phyloP scores from a whole-genome alignment of 164 flowering plant genomes.

The Dillenia turbinata region DNA sequence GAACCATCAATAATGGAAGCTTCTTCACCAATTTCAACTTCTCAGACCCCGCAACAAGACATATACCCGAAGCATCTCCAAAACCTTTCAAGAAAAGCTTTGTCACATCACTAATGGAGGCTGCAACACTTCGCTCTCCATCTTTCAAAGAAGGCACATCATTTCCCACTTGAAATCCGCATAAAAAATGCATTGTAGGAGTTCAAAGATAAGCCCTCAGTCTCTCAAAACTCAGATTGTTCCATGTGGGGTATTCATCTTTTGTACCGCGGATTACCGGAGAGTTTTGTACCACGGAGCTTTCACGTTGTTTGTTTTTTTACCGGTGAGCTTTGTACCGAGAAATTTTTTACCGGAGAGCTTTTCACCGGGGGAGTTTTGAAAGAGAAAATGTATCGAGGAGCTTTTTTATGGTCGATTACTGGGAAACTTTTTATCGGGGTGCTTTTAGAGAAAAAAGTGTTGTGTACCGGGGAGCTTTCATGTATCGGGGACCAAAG shows the following conservation, averaged over 20 bases:
- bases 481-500: too few species aligned
- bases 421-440: too few species aligned
- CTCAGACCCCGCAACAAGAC: conserved; percentile 24
- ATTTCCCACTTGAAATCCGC: conserved; percentile 58
- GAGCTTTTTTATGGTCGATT: too few species aligned
- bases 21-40: conserved; percentile 29
- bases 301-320: too few species aligned
- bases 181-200: conserved; percentile 61
- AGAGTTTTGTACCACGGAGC: too few species aligned
- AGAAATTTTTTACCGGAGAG: too few species aligned
- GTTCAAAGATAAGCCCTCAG: conserved; percentile 48
- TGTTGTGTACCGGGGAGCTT: too few species aligned
- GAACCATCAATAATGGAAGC: conserved; percentile 25
- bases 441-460: too few species aligned
- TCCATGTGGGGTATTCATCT: conserved; percentile 83
- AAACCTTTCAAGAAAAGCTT: conserved; percentile 62
- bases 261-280: too few species aligned
- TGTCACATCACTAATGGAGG: conserved; percentile 62
- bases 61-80: conserved; percentile 35
- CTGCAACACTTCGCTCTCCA: conserved; percentile 44
- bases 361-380: too few species aligned
- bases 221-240: conserved; percentile 19
- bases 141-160: conserved; percentile 81
- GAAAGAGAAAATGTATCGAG: too few species aligned
- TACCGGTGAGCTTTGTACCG: too few species aligned